A percentile compares a stretch with the other conserved stretches of the same genome.
phyloP scores from a whole-genome alignment of 352 stramenopile genomes.

The Hyaloperonospora arabidopsidis region DNA sequence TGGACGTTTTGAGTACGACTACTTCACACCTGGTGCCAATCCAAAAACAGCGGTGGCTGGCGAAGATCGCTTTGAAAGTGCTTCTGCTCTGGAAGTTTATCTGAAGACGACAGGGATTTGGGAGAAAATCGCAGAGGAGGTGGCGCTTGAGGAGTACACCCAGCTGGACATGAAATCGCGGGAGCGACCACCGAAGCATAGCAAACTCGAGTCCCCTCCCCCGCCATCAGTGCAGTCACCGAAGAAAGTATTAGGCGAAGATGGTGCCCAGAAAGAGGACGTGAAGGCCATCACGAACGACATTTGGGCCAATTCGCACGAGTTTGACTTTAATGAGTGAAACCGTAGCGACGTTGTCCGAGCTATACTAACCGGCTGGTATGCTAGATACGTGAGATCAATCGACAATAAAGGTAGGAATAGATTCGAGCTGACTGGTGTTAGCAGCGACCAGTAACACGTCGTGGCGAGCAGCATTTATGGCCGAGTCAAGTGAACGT shows the following conservation, averaged over 20 bases:
- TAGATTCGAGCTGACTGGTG: conserved; percentile 22
- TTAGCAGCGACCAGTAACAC: conserved; percentile 2
- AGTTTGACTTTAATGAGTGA: conserved; percentile 65
- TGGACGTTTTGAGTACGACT: conserved; percentile 76
- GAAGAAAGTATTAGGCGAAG: conserved; percentile 29
- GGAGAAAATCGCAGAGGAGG: conserved; percentile 39
- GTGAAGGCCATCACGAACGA: conserved; percentile 67
- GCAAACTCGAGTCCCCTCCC: conserved; percentile 22
- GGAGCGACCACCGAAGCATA: conserved; percentile 20
- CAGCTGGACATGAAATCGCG: conserved; percentile 8
- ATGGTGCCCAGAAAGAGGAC: conserved; percentile 33
- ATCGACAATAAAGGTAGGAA: conserved; percentile 12
- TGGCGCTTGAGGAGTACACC: conserved; percentile 18
- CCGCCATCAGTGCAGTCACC: conserved; percentile 11
- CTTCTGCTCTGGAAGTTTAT: conserved; percentile 54
- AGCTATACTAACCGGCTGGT: conserved; percentile 1
- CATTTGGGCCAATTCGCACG: conserved; percentile 74
- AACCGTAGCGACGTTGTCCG: not conserved
- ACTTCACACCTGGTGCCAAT: conserved; percentile 64
- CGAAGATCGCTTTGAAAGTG: conserved; percentile 75
- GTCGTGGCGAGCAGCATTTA: not conserved
- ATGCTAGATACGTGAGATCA: conserved; percentile 4
- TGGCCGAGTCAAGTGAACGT: conserved; percentile 16
- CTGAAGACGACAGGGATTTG: conserved; percentile 58
- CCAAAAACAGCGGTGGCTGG: conserved; percentile 40